Evolutionary conservation across 306 rosid species (phyloP), one percentile per base, ranked within the genome.

Genomic region (Cotoneaster glaucophyllus): DNA sequence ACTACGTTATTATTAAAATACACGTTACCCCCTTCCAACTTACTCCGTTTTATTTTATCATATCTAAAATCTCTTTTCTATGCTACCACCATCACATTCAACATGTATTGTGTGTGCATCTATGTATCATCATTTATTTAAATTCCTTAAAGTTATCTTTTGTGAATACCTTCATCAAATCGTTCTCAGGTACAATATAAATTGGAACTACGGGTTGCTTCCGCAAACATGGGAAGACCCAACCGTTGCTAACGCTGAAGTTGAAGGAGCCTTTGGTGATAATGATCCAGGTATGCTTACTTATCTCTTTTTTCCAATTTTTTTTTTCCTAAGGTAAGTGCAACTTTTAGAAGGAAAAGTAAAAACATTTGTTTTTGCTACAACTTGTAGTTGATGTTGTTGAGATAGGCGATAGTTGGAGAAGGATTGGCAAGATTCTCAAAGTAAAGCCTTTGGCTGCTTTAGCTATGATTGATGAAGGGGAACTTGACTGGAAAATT

Each of bases 191-290:
- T 93, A 93, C 83, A 91, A 93, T 54, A 91, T 93, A 69, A 81
- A 91, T 69, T 93, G 98, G 98, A 93, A 93, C 83, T 93, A 93
- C 45, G 98, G 98, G 63, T 84, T 93, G 82, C 97, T 91, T 83
- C 97, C 98, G 58, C 97, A 93, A 87, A 93, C 96, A 53, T 91
- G 98, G 98, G 98, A 93, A 88, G 98, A 91, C 79, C 98, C 98
- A 73, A 82, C 97, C 52, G 72, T 82, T 14, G 96, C 97, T 43
- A 91, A 93, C 75, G 28, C 87, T 74, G 97, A 93, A 83, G 91
- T 93, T 84, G 97, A 91, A 52, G 98, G 97, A 56, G 96, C 98
- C 81, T 86, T 91, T 53, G 98, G 98, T 44, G 98, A 93, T 83
- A 93, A 93, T 45, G 98, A 93, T 82, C 98, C 98, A 45, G 93